Conservation (phyloP, 1,284 basidiomycete genomes). For the Laetiporus sulphureus region DNA sequence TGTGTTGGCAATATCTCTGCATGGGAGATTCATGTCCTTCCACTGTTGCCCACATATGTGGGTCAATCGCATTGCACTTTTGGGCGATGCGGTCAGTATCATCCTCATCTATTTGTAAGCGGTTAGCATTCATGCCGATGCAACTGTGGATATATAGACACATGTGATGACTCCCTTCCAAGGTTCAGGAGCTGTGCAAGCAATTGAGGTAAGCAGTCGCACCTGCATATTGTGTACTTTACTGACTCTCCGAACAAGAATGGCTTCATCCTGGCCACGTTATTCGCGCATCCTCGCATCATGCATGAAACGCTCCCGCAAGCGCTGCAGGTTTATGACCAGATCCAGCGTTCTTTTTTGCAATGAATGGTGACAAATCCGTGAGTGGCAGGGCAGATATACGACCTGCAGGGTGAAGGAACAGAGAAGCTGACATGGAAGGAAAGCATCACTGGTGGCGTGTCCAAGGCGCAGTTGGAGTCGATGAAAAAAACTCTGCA, state of each 20-base stretch:
- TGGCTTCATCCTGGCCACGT: constrained; percentile 28
- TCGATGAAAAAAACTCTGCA: constrained; percentile 1
- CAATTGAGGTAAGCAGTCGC: constrained; percentile 24
- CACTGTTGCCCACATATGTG: constrained; percentile 16
- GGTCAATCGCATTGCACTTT: constrained; percentile 16
- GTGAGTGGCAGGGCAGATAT: constrained; percentile 8
- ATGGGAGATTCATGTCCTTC: constrained; percentile 27
- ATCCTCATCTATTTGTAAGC: neutral
- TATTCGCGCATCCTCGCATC: constrained; percentile 25
- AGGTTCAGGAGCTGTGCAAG: constrained; percentile 29
- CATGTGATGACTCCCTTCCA: constrained; percentile 30
- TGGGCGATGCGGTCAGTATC: constrained; percentile 24
- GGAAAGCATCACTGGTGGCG: constrained; percentile 6
- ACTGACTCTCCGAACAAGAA: no score
- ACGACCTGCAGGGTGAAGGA: constrained; percentile 7
- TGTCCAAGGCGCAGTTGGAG: constrained; percentile 5
- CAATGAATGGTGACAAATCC: constrained; percentile 11
- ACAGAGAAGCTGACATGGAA: constrained; percentile 8
- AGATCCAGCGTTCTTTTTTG: constrained; percentile 28
- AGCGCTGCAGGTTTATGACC: constrained; percentile 30
- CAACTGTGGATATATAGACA: constrained; percentile 16
- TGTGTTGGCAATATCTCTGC: constrained; percentile 23
- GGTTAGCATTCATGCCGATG: neutral
- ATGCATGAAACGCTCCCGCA: constrained; percentile 18
- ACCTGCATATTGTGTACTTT: neutral